These are phyloP conservation scores for Fusarium coicis DNA, from an alignment of 2,329 filamentous ascomycete species.

Conservation along the genomic window DNA sequence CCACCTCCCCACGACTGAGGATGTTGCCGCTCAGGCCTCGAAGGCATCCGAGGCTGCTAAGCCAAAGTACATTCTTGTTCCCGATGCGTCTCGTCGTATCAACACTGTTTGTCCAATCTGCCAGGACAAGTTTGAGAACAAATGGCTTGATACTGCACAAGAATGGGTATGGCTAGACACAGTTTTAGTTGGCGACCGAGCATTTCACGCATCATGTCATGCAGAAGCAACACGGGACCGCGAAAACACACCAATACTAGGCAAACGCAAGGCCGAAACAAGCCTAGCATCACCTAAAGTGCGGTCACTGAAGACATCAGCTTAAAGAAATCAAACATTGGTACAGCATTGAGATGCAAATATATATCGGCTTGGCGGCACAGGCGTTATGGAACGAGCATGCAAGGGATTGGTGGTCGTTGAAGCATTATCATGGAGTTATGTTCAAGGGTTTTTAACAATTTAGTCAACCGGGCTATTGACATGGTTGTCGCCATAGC, in stretches of 20 bases:
- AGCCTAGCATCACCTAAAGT: conserved; percentile 53
- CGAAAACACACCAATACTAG: conserved; percentile 65
- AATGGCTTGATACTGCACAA: conserved; percentile 91
- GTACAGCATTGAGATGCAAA: background rate
- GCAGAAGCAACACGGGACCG: conserved; percentile 80
- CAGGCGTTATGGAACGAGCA: conserved; percentile 34
- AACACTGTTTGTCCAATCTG: conserved; percentile 92
- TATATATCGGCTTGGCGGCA: conserved; percentile 14
- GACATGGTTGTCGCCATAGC: background rate
- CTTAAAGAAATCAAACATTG: conserved; percentile 27
- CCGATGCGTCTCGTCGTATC: conserved; percentile 77
- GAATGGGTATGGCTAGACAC: conserved; percentile 98
- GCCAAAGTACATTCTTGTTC: conserved; percentile 82
- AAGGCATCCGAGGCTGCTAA: conserved; percentile 57
- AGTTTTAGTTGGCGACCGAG: conserved; percentile 77
- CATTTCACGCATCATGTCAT: conserved; percentile 92
- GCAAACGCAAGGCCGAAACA: conserved; percentile 81
- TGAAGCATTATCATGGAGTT: conserved; percentile 36
- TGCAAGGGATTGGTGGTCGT: conserved; percentile 16
- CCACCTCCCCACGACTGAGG: conserved; percentile 50
- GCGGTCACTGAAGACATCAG: conserved; percentile 50
- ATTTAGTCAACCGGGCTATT: conserved; percentile 5
- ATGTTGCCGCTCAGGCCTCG: conserved; percentile 47
- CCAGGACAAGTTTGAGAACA: conserved; percentile 92
- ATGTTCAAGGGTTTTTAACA: conserved; percentile 5